Evolutionary conservation across 371 early-diverging fungal genomes (phyloP), one percentile per base, ranked within the genome.

Genomic region (Haplosporangium sp.): DNA sequence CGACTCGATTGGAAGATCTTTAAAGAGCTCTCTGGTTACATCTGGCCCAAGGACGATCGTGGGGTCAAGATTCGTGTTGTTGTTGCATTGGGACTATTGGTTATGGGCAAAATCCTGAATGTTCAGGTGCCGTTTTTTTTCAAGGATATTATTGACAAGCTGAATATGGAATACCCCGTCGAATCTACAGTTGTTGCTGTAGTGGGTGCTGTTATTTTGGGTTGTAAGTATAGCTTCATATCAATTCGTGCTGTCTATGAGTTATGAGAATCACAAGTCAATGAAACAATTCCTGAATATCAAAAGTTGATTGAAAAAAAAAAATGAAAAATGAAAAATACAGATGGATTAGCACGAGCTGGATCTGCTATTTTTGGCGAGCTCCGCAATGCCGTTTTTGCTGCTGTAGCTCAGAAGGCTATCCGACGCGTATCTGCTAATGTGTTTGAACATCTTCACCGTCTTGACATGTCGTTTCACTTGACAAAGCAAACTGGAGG

Each of bases 111-210:
- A 88, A 78, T 96, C 17, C 79, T 97, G 59, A 98, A 96, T 77
- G 96, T 98, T 0, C 95, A 95, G 83, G 97, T 98, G 34, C 99
- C 99, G 0, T 92, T 96, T 59, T 90, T 94, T 73, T 98, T 98
- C 87, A 98, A 98, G 84, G 85, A 93, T 59, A 89, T 94, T 42
- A 89, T 98, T 44, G 98, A 98, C 77, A 87, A 90, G 52, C 79
- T 88, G 59, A 87, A 89, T 78, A 83, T 69, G 57, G 84, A 83
- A 61, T 85, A 77, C 63, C 88, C 93, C 7, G 85, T 85, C 6
- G 87, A 88, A 38, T 87, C 88, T 8, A 92, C 92, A 11, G 83
- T 95, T 59, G 82, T 91, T 71, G 88, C 92, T 2, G 88, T 96
- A 4, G 94, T 93, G 20, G 97, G 96, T 39, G 92, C 96, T 13